These are phyloP conservation scores for Penicillium bialowiezense DNA, from an alignment of 495 filamentous ascomycete species.

Conservation along the genomic window DNA sequence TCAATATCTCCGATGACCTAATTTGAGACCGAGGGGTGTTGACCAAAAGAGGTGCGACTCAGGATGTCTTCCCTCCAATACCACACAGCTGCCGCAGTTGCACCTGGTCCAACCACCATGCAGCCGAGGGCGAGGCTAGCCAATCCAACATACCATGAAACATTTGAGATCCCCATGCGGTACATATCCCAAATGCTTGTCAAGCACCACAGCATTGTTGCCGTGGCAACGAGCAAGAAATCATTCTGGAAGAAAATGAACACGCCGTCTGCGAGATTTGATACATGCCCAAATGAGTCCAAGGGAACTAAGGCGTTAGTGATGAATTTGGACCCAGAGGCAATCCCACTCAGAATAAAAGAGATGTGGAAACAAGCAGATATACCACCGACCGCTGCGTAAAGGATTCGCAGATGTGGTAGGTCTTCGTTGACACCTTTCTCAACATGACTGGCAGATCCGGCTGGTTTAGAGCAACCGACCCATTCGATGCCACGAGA, in stretches of 20 bases:
- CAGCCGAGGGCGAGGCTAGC: background rate
- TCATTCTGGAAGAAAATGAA: constrained; percentile 22
- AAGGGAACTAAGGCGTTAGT: constrained; percentile 1
- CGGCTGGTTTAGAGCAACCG: background rate
- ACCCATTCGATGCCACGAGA: background rate
- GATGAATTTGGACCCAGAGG: background rate
- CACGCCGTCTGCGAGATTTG: constrained; percentile 11
- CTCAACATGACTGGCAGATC: background rate
- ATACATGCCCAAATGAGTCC: constrained; percentile 9
- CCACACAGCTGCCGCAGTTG: constrained; percentile 16
- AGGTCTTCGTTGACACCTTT: background rate
- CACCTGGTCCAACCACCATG: constrained; percentile 11
- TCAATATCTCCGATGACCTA: background rate
- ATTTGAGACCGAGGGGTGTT: background rate
- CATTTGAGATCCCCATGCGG: constrained; percentile 11
- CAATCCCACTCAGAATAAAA: constrained; percentile 4
- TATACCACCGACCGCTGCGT: constrained; percentile 8
- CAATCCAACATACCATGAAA: background rate
- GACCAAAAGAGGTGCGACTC: background rate
- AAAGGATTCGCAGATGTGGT: constrained; percentile 3
- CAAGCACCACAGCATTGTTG: constrained; percentile 13
- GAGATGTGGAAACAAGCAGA: constrained; percentile 12
- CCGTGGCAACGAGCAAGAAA: constrained; percentile 7
- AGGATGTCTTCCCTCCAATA: constrained; percentile 15
- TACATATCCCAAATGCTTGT: constrained; percentile 16